Evolutionary conservation across 495 filamentous ascomycete species (phyloP), one percentile per base, ranked within the genome.

Genomic region (Wilcoxina mikolae): DNA sequence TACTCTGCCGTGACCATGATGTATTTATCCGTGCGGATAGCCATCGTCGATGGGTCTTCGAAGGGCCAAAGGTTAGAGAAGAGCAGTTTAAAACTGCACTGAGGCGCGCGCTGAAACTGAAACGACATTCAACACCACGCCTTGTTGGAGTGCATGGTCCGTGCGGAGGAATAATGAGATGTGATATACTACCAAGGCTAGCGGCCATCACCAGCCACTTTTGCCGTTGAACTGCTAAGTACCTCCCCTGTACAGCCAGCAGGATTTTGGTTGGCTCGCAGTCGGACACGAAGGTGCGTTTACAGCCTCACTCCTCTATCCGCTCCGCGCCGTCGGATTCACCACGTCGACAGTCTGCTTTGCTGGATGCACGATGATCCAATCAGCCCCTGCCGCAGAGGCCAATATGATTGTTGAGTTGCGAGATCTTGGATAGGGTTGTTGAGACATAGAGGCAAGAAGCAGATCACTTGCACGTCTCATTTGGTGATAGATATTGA

Each of bases 241-340:
- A 7, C 7, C 31, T 35, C 31, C 31, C 31, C 7, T 35, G 31
- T 15, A 35, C 31, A 35, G 31, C 31, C 31, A 15, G 31, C 31
- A 35, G 31, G 7, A 15, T 43, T 49, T 52, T 52, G 17, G 49
- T 52, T 52, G 49, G 49, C 33, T 39, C 49, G 20, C 49, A 52
- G 49, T n/a, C n/a, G 24, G 26, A 50, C 47, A 50, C 47, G 47
- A 50, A 15, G 23, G 15, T 24, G 15, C 11, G 22, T 15, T 27
- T 50, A 46, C 47, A 50, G 47, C 47, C 47, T 31, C 26, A 11
- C 27, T n/a, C n/a, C n/a, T n/a, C n/a, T n/a, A n/a, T n/a, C n/a
- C n/a, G n/a, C n/a, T 29, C 46, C 46, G 24, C 12, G 25, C 49
- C 17, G 9, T 52, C 29, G 43, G 49, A 22, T 38, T 41, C 1